Conservation (phyloP, 2,329 filamentous ascomycete genomes). For the Lasiodiplodia sp. region DNA sequence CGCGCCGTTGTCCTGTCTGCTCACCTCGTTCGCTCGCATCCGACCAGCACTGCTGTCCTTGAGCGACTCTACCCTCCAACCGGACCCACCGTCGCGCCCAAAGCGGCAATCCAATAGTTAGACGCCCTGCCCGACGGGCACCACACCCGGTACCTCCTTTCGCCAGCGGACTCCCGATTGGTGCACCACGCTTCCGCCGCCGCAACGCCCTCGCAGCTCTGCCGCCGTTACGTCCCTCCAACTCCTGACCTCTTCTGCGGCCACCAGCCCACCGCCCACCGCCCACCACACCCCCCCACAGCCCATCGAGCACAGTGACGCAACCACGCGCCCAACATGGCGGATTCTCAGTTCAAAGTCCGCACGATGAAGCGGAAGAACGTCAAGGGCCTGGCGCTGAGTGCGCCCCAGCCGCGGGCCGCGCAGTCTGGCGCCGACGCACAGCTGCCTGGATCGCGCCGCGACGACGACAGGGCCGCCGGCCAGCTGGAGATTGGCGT, state of each 20-base stretch:
- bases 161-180: slow-evolving; percentile 28
- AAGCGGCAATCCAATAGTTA: slow-evolving; percentile 31
- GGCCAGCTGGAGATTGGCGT: slow-evolving; percentile 93
- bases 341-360: slow-evolving; percentile 69
- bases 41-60: neutral
- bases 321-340: slow-evolving; percentile 27
- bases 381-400: slow-evolving; percentile 92
- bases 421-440: slow-evolving; percentile 76
- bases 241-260: slow-evolving; percentile 45
- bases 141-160: slow-evolving; percentile 29
- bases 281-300: slow-evolving; percentile 2
- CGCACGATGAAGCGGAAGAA: slow-evolving; percentile 98
- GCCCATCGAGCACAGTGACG: slow-evolving; percentile 25
- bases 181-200: slow-evolving; percentile 16
- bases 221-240: slow-evolving; percentile 12
- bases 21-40: slow-evolving; percentile 1
- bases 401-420: slow-evolving; percentile 75
- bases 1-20: slow-evolving; percentile 13
- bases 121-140: slow-evolving; percentile 25
- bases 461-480: slow-evolving; percentile 66
- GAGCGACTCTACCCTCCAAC: slow-evolving; percentile 7
- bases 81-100: slow-evolving; percentile 27
- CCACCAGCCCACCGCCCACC: slow-evolving; percentile 50
- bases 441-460: slow-evolving; percentile 65
- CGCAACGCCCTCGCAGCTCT: slow-evolving; percentile 1